Percentiles rank a stretch among this genome's conserved stretches.
These are phyloP conservation scores for Pseudogymnoascus sp. DNA, from an alignment of 2,329 filamentous ascomycete genomes.

Conservation along the genomic window DNA sequence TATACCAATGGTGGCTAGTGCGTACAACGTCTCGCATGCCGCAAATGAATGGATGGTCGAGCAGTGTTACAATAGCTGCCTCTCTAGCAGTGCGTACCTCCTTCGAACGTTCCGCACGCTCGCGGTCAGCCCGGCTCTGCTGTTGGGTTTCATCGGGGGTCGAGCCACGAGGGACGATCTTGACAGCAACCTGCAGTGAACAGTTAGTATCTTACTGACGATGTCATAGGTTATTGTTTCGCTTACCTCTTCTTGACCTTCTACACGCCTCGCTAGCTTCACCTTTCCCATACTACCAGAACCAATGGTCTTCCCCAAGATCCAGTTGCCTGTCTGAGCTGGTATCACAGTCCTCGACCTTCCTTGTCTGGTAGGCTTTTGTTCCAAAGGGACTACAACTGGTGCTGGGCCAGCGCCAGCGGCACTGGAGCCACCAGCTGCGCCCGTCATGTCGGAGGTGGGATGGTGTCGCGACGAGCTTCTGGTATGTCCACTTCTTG, in stretches of 20 bases:
- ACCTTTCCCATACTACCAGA: constrained; percentile 99
- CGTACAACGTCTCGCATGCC: constrained; percentile 91
- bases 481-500: constrained; percentile 35
- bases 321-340: constrained; percentile 86
- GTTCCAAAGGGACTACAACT: constrained; percentile 42
- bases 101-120: constrained; percentile 91
- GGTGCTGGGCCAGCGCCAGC: constrained; percentile 48
- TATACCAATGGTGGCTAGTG: constrained; percentile 99
- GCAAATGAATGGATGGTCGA: constrained; percentile 93
- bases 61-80: constrained; percentile 88
- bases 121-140: constrained; percentile 62
- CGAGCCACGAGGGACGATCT: constrained; percentile 88
- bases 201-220: constrained; percentile 16
- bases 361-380: constrained; percentile 44
- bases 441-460: constrained; percentile 42
- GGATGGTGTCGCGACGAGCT: constrained; percentile 34
- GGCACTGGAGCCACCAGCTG: constrained; percentile 37
- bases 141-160: constrained; percentile 73
- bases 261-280: constrained; percentile 84
- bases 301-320: constrained; percentile 92
- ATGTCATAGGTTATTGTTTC: not conserved
- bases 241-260: constrained; percentile 78
- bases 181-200: constrained; percentile 73
- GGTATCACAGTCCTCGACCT: constrained; percentile 75
- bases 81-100: constrained; percentile 92